phyloP scores from a whole-genome alignment of 805 yeast species.

The Tetrapisispora fleetii region DNA sequence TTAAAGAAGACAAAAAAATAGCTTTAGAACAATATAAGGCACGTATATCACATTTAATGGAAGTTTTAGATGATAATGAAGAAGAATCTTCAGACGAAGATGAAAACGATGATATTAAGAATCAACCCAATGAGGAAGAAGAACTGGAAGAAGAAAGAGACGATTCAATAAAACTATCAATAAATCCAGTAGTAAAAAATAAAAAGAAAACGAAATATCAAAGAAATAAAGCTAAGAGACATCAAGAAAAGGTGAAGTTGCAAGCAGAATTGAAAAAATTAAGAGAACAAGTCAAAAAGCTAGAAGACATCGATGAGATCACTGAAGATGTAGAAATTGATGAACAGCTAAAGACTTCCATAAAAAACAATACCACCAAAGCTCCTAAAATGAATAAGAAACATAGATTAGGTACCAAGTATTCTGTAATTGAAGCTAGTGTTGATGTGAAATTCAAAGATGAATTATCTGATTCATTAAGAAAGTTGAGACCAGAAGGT shows the following conservation, averaged over 20 bases:
- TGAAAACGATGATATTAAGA: conserved; percentile 11
- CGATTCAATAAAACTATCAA: conserved; percentile 42
- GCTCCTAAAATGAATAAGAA: conserved; percentile 29
- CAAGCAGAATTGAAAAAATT: conserved; percentile 48
- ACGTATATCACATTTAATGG: conserved; percentile 56
- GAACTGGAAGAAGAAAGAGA: conserved; percentile 29
- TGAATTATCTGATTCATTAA: conserved; percentile 76
- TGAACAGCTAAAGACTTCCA: conserved; percentile 5
- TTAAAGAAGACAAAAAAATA: conserved; percentile 53
- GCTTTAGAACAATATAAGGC: conserved; percentile 53
- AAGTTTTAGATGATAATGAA: conserved; percentile 50
- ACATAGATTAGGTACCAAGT: conserved; percentile 36
- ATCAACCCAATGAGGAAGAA: conserved; percentile 26
- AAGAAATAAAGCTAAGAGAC: conserved; percentile 60
- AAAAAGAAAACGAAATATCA: conserved; percentile 70
- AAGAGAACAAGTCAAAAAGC: conserved; percentile 50
- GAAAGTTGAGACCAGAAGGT: conserved; percentile 86
- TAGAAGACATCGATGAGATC: conserved; percentile 38
- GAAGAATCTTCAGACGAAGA: conserved; percentile 33
- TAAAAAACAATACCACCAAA: conserved; percentile 17
- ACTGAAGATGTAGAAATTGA: conserved; percentile 22
- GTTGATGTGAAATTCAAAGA: conserved; percentile 76
- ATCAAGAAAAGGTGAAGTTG: conserved; percentile 47
- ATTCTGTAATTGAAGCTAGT: conserved; percentile 37
- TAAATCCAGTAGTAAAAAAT: conserved; percentile 56